Base-by-base conservation (phyloP, 2,329 filamentous ascomycete genomes). In the Diaporthe aspalathi region DNA sequence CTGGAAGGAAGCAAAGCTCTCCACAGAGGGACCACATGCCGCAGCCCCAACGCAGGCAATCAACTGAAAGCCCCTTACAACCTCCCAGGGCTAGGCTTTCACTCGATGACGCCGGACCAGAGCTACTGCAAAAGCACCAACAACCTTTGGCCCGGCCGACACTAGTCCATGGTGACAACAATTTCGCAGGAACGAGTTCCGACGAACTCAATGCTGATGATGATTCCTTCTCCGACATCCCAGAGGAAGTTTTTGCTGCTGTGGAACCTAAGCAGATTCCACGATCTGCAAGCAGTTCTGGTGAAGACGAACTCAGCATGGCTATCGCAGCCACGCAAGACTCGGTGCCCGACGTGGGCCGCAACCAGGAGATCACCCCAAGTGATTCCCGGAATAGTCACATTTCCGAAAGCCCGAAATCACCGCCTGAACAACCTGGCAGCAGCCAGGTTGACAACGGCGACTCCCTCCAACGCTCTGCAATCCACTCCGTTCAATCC, bases 201-300 rank as follows among this genome's bases (percentile, higher is more conserved):
- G 78, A 81, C 2, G 79, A 82, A 27, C 76, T 79, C 2, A 79
- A 78, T 49, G 63, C 78, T 35, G 87, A 88, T 54, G 85, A 89
- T 1, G 87, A 89, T 73, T 88, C 87, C 0, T 90, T 89, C 74
- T 89, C 87, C 0, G 86, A 88, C 66, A 87, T 89, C 20, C 86
- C 88, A 0, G 83, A 86, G 20, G 82, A 78, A 5, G 79, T 88
- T 2, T 82, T 89, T 5, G 82, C 81, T 17, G 85, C 85, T 35
- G 87, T 86, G 5, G 75, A 73, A 17, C 22, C 65, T 12, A 63
- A 70, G 45, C 72, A 71, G 20, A 57, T 73, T 14, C 32, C 8
- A n/a, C 69, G 66, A 20, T 5, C 43, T n/a, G 24, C 49, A 53
- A 66, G 49, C 67, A 65, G 57, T 50, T 17, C 62, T 73, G 74